These are phyloP conservation scores for Citrus medica DNA, from an alignment of 345 rosid species.

Conservation along the genomic window DNA sequence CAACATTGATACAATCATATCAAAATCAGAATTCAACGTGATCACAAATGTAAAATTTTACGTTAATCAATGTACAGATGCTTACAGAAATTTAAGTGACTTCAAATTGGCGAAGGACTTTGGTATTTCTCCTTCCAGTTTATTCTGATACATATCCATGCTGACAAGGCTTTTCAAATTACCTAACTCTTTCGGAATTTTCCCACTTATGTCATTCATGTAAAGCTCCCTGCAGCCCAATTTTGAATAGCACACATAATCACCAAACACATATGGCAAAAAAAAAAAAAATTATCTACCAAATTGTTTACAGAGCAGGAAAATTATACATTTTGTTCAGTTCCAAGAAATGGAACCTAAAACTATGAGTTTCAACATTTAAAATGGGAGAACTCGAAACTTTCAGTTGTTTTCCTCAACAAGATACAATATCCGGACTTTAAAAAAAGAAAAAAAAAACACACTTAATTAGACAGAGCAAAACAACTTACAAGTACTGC, in stretches of 20 bases:
- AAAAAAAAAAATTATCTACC: background rate
- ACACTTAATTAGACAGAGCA: background rate
- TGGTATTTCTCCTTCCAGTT: constrained; percentile 58
- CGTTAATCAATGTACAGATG: background rate
- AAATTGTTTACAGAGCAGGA: background rate
- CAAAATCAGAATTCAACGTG: background rate
- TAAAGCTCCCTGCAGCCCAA: constrained; percentile 59
- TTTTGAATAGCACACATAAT: constrained; percentile 5
- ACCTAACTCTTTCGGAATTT: constrained; percentile 58
- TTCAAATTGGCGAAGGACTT: constrained; percentile 56
- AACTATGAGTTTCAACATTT: background rate
- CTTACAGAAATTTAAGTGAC: constrained; percentile 71
- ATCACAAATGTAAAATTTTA: background rate
- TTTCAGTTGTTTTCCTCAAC: background rate
- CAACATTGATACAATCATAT: constrained; percentile 9
- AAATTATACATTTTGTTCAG: background rate
- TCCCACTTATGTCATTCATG: constrained; percentile 41
- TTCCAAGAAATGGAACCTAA: background rate
- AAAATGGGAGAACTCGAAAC: no score
- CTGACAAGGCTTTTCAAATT: constrained; percentile 54
- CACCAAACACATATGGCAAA: background rate
- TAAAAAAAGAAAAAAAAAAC: background rate
- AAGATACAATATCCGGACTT: background rate
- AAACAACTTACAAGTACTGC: constrained; percentile 68
- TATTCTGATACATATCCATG: constrained; percentile 57